These are phyloP conservation scores for Cercospora beticola DNA, from an alignment of 2,329 filamentous ascomycete genomes.

Conservation along the genomic window DNA sequence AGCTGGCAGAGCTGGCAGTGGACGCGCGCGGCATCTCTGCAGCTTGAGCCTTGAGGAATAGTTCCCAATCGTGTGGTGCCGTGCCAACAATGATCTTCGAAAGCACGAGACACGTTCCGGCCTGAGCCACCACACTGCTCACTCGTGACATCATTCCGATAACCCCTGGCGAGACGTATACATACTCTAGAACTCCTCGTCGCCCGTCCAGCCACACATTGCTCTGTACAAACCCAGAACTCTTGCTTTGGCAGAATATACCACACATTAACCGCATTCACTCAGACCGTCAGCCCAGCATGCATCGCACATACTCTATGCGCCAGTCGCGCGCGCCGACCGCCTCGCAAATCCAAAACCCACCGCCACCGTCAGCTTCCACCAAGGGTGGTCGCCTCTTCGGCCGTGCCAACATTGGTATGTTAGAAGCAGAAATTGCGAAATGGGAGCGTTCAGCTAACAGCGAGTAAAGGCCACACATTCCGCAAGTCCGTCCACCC, in stretches of 20 bases:
- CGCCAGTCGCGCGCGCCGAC: slow-evolving; percentile 95
- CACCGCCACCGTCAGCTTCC: slow-evolving; percentile 83
- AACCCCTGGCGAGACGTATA: neutral
- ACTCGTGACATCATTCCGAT: neutral
- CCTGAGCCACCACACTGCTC: neutral
- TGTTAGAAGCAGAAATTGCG: slow-evolving; percentile 40
- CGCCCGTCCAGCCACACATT: neutral
- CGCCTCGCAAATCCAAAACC: slow-evolving; percentile 86
- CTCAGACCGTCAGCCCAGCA: slow-evolving; percentile 44
- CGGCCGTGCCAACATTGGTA: slow-evolving; percentile 81
- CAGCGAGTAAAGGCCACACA: slow-evolving; percentile 57
- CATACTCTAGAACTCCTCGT: neutral
- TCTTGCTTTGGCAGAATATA: neutral
- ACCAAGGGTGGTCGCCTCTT: slow-evolving; percentile 92
- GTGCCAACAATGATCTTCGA: neutral
- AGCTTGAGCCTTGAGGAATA: neutral
- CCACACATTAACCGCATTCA: neutral
- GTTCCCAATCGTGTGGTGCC: neutral
- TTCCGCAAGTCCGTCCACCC: slow-evolving; percentile 69
- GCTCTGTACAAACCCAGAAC: slow-evolving; percentile 2
- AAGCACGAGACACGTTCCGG: slow-evolving; percentile 6
- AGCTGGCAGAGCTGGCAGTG: neutral
- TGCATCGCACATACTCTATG: slow-evolving; percentile 99
- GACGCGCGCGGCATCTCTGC: neutral
- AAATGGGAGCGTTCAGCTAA: neutral